Evolutionary conservation across 345 rosid species (phyloP), one percentile per base, ranked within the genome.

Genomic region (Nasturtium officinale): DNA sequence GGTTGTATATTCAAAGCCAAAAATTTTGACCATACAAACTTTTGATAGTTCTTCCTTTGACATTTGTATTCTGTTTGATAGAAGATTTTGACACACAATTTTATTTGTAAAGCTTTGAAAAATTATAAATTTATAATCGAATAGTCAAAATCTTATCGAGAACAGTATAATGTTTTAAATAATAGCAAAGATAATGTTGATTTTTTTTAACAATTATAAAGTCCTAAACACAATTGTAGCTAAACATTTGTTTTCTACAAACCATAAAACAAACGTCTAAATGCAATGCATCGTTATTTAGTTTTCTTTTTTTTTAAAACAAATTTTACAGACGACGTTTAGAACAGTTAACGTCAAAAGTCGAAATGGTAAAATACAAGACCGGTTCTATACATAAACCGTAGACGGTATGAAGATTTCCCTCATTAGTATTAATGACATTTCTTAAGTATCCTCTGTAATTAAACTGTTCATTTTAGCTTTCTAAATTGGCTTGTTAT

Each of bases 1-100:
- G 50, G 11, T 50, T 61, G 11, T 8, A 38, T 0, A 62, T 40
- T 62, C 26, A 53, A 63, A 72, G 56, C 42, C 55, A 53, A 3
- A 3, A 51, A 33, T 7, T 33, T 63, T 73, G 64, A 40, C 69
- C 5, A 51, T n/a, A 21, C 16, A 16, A 28, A 45, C 43, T n/a
- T 43, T 43, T 18, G 16, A 21, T 20, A 28, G 3, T 12, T 28
- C 40, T 16, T 59, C 23, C 16, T 20, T 60, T 58, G 20, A 60
- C 65, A 60, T 60, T 60, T 38, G 26, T 40, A 60, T 12, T 40
- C 13, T 61, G 21, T 61, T 15, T 23, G 50, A 18, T 40, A 15
- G 40, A 63, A 42, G 20, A n/a, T 3, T 25, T 25, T 25, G 26
- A 25, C 26, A 25, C 26, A 25, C 3, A 3, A 25, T 25, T 25